These are phyloP conservation scores for Clonostachys rhizophaga DNA, from an alignment of 2,329 filamentous ascomycete genomes.

Conservation along the genomic window DNA sequence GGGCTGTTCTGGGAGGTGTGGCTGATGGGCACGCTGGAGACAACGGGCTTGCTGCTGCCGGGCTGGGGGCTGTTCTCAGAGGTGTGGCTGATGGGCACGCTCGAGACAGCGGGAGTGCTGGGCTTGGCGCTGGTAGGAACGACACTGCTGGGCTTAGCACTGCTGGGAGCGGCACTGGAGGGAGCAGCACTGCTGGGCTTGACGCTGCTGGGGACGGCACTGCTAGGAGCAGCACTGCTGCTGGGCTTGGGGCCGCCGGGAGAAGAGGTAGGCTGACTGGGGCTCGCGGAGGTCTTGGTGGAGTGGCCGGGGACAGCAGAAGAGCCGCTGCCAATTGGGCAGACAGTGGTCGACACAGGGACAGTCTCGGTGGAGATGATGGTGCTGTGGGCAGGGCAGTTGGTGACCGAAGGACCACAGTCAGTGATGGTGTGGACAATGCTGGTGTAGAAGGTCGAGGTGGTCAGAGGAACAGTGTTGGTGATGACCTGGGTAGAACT, in stretches of 20 bases:
- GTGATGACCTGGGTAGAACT: slow-evolving; percentile 29
- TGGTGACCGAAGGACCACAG: slow-evolving; percentile 53
- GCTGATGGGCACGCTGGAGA: too few species aligned
- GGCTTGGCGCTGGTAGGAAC: slow-evolving; percentile 4
- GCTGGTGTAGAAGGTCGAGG: slow-evolving; percentile 52
- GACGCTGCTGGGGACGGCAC: too few species aligned
- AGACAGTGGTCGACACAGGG: slow-evolving; percentile 31
- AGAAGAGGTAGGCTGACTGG: too few species aligned
- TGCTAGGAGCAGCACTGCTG: too few species aligned
- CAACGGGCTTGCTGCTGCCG: too few species aligned
- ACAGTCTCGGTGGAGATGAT: slow-evolving; percentile 27
- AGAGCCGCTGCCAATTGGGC: slow-evolving; percentile 17
- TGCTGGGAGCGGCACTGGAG: background rate
- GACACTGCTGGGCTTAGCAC: slow-evolving; percentile 3
- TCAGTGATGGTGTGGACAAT: slow-evolving; percentile 57
- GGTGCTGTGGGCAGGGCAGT: slow-evolving; percentile 50
- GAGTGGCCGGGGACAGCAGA: slow-evolving; percentile 10
- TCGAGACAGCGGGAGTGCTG: slow-evolving; percentile 4
- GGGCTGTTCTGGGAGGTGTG: background rate
- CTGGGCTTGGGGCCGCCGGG: too few species aligned
- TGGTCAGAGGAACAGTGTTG: slow-evolving; percentile 35
- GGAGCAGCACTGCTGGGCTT: background rate
- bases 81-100: slow-evolving; percentile 5
- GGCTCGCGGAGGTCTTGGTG: slow-evolving; percentile 5
- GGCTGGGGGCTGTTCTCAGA: background rate